Evolutionary conservation across 371 early-diverging fungal genomes (phyloP), one percentile per base, ranked within the genome.

Genomic region (Mycotypha africana): DNA sequence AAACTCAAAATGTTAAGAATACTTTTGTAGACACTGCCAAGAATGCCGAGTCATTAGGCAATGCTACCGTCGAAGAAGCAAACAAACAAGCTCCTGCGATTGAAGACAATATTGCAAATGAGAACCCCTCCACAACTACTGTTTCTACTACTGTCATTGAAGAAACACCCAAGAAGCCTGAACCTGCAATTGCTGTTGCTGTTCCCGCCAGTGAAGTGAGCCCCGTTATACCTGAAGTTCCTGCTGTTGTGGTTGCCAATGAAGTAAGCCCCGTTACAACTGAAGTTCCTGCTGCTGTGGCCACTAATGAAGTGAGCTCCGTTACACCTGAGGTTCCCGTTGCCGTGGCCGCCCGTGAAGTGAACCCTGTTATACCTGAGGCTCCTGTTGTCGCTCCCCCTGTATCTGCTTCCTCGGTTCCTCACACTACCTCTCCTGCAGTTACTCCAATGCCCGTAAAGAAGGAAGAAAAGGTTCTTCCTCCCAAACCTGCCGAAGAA

Each of bases 181-280:
- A 59, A 21, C 49, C 59, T 47, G 54, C 34, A 25, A 48, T 53
- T 12, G 40, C 52, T 32, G 53, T 53, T 5, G 53, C 53, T 49
- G 42, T 57, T 38, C 40, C 58, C 39, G 31, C 58, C 19, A 51
- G 48, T 33, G 42, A 56, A 30, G 56, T 56, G 2, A 45, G 50
- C 26, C 58, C 51, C 36, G 8, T 31, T 9, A 38, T 11, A 16
- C 51, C 56, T 42, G 21, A 32, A 21, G 44, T 35, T 19, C 30
- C 56, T 23, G 38, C 40, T 45, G 21, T 25, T 33, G 49, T 40
- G n/a, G n/a, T n/a, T n/a, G n/a, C 58, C 19, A 51, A 46, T 33
- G 42, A 56, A 30, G 56, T 56, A 2, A 45, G 21, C 28, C 39
- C 9, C 15, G 42, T 38, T 12, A 16, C 45, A 31, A 24, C 22